phyloP scores from a whole-genome alignment of 75 land plant species.

The Cryptomeria japonica region DNA sequence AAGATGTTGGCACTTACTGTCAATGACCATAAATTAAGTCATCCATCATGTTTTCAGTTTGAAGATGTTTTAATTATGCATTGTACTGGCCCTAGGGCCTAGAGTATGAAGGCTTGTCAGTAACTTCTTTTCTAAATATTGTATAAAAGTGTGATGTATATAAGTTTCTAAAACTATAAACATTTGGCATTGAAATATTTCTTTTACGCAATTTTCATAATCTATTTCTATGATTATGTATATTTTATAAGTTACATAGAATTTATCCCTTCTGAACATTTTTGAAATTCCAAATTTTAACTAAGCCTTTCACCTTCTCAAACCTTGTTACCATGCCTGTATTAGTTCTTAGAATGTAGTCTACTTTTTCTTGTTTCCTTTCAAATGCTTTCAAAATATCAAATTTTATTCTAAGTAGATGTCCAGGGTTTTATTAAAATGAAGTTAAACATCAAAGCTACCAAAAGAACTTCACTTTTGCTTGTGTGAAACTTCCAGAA shows the following conservation, averaged over 20 bases:
- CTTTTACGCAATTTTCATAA: neutral
- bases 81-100: neutral
- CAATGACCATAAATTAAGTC: neutral
- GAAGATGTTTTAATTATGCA: neutral
- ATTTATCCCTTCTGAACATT: neutral
- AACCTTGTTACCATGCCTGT: neutral
- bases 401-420: too few relatives aligned
- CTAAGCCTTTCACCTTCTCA: neutral
- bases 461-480: neutral
- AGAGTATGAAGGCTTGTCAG: neutral
- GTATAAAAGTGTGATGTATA: too few relatives aligned
- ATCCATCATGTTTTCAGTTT: too few relatives aligned
- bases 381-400: neutral
- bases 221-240: neutral
- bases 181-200: neutral
- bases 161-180: neutral
- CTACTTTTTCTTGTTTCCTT: conserved; percentile 2
- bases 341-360: neutral
- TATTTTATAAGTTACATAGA: neutral
- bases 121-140: neutral
- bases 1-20: neutral
- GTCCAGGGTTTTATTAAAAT: neutral
- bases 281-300: neutral
- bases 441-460: neutral
- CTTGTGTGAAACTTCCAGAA: neutral